Percentiles rank a stretch among this genome's conserved stretches.
These are phyloP conservation scores for Murraya koenigii DNA, from an alignment of 345 rosid genomes.

Conservation along the genomic window DNA sequence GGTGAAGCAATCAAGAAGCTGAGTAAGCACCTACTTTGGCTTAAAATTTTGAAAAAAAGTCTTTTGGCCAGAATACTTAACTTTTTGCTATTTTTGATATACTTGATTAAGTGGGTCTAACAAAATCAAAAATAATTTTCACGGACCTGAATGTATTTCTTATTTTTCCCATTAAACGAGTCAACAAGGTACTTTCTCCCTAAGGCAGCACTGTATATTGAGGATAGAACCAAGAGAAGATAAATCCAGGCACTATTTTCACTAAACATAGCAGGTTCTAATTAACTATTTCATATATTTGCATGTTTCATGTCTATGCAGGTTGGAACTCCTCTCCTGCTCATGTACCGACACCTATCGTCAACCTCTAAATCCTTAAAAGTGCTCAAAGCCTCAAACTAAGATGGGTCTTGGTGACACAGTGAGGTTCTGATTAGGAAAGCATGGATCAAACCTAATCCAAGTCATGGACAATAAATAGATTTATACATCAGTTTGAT, in stretches of 20 bases:
- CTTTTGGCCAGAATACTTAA: background rate
- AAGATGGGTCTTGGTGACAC: background rate
- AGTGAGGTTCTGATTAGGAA: background rate
- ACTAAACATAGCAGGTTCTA: background rate
- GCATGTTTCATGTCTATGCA: background rate
- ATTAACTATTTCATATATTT: background rate
- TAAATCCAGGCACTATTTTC: background rate
- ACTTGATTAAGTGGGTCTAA: background rate
- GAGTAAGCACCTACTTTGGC: background rate
- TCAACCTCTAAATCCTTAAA: background rate
- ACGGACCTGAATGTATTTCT: background rate
- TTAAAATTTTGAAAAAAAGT: background rate
- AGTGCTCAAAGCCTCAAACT: background rate
- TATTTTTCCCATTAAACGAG: background rate
- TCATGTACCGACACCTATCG: background rate
- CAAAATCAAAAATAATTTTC: background rate
- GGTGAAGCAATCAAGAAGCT: background rate
- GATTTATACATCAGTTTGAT: background rate
- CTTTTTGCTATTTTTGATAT: background rate
- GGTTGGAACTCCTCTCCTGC: background rate
- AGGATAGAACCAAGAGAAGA: background rate
- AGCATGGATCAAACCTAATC: background rate
- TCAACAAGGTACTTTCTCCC: background rate
- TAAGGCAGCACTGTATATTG: background rate
- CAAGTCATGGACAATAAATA: background rate